Percentiles rank a stretch among this genome's conserved stretches.
Evolutionary conservation across 2,329 filamentous ascomycete species (phyloP).

Genomic region (Curvularia eragrostidis): DNA sequence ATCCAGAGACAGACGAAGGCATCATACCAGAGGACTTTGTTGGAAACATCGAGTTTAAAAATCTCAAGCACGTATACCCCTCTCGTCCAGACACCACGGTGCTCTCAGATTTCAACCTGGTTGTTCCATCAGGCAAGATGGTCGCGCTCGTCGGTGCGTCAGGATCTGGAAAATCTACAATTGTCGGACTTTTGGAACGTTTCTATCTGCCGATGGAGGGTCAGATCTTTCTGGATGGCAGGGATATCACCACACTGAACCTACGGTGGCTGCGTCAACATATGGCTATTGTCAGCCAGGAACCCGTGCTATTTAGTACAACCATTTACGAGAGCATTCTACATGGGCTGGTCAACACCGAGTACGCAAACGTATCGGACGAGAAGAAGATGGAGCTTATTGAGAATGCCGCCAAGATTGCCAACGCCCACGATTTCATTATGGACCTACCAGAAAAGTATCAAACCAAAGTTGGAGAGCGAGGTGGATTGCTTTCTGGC

Average conservation of each 20-base stretch:
- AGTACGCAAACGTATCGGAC: constrained; percentile 69
- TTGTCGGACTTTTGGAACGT: constrained; percentile 89
- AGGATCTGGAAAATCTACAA: constrained; percentile 92
- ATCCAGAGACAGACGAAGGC: constrained; percentile 76
- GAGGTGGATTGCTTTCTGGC: constrained; percentile 89
- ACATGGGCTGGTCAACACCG: constrained; percentile 88
- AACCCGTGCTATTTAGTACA: constrained; percentile 87
- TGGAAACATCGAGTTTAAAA: constrained; percentile 79
- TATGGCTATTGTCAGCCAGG: constrained; percentile 90
- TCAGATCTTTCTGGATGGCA: constrained; percentile 78
- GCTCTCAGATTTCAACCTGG: constrained; percentile 81
- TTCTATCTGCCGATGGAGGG: constrained; percentile 92
- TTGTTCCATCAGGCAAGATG: constrained; percentile 86
- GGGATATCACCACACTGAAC: constrained; percentile 81
- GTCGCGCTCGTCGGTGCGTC: constrained; percentile 94
- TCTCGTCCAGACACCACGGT: constrained; percentile 89
- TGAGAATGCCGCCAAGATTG: constrained; percentile 81
- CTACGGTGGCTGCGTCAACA: constrained; percentile 90
- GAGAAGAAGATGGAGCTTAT: constrained; percentile 75
- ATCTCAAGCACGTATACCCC: constrained; percentile 92
- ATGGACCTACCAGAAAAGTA: constrained; percentile 82
- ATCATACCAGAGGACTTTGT: constrained; percentile 73
- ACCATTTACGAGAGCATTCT: constrained; percentile 89
- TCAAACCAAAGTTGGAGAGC: constrained; percentile 92
- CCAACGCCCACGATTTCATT: constrained; percentile 95